Conservation (phyloP, 441 rosid genomes). For the Raphanus hybrid region DNA sequence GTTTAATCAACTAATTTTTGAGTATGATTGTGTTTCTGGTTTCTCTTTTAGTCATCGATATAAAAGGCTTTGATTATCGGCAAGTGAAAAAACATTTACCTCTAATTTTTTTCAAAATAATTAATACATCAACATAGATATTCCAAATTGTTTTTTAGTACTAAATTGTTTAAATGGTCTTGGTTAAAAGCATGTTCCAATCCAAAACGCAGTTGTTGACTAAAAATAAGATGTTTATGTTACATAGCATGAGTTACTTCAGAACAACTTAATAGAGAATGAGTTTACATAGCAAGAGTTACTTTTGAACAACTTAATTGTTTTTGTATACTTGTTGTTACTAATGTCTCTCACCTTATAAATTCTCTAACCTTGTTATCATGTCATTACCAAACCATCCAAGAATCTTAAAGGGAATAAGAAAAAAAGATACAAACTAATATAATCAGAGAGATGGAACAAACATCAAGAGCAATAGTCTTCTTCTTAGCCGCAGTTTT, state of each 20-base stretch:
- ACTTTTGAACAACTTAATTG: not conserved
- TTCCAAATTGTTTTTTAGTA: no score
- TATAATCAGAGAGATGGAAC: not conserved
- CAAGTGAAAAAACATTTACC: not conserved
- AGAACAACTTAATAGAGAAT: not conserved
- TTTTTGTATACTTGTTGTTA: not conserved
- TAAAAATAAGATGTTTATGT: not conserved
- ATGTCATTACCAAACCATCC: conserved; percentile 2
- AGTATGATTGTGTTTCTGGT: not conserved
- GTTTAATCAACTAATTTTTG: not conserved
- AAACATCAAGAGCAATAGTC: conserved; percentile 2
- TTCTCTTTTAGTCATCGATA: not conserved
- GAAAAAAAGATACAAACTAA: not conserved
- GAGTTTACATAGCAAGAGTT: not conserved
- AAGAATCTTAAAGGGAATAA: not conserved
- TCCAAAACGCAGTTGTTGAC: not conserved
- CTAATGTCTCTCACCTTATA: not conserved
- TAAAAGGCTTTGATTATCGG: not conserved
- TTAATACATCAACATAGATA: no score
- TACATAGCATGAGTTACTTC: not conserved
- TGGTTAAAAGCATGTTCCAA: not conserved
- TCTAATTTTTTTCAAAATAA: no score
- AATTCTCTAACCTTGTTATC: not conserved
- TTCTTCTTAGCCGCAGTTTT: not conserved
- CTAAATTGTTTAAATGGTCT: not conserved